phyloP scores from a whole-genome alignment of 2,329 filamentous ascomycete species.

The Zymoseptoria pseudotritici region DNA sequence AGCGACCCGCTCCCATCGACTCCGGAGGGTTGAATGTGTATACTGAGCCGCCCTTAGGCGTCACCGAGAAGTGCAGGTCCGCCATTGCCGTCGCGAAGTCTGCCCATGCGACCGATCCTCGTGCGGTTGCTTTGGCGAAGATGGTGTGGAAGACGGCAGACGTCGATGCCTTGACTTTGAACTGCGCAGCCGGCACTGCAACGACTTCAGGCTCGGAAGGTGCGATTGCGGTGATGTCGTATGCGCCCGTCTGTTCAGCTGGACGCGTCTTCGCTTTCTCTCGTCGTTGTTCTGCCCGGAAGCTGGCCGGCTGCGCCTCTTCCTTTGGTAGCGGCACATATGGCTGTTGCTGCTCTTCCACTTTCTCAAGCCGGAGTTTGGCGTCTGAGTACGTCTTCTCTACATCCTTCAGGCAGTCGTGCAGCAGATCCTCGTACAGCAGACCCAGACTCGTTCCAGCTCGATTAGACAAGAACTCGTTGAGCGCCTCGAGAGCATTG shows the following conservation, averaged over 20 bases:
- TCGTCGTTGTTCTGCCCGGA: slow-evolving; percentile 7
- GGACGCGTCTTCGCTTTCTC: slow-evolving; percentile 12
- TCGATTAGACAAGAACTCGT: slow-evolving; percentile 5
- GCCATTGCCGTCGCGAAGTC: slow-evolving; percentile 12
- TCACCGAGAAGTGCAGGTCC: slow-evolving; percentile 13
- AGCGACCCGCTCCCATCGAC: slow-evolving; percentile 1
- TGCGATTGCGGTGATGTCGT: slow-evolving; percentile 7
- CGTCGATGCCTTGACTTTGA: slow-evolving; percentile 13
- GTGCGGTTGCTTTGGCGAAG: slow-evolving; percentile 8
- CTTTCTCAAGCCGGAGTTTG: slow-evolving; percentile 6
- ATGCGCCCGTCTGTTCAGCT: slow-evolving; percentile 1
- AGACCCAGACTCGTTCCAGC: slow-evolving; percentile 5
- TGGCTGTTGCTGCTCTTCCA: slow-evolving; percentile 4
- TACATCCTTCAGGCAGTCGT: slow-evolving; percentile 9
- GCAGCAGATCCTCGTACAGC: slow-evolving; percentile 5
- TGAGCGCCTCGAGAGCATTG: slow-evolving; percentile 6
- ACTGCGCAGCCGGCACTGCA: slow-evolving; percentile 2
- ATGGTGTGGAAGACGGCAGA: slow-evolving; percentile 10
- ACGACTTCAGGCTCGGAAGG: background rate
- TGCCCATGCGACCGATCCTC: slow-evolving; percentile 10
- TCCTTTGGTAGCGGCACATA: slow-evolving; percentile 4
- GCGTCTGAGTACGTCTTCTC: slow-evolving; percentile 7
- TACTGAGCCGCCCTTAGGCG: slow-evolving; percentile 11
- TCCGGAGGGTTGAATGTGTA: slow-evolving; percentile 11
- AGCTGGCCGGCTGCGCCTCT: slow-evolving; percentile 3